Evolutionary conservation across 768 basidiomycete genomes (phyloP), one percentile per base, ranked within the genome.

Genomic region (Leccinum longicurvipes): DNA sequence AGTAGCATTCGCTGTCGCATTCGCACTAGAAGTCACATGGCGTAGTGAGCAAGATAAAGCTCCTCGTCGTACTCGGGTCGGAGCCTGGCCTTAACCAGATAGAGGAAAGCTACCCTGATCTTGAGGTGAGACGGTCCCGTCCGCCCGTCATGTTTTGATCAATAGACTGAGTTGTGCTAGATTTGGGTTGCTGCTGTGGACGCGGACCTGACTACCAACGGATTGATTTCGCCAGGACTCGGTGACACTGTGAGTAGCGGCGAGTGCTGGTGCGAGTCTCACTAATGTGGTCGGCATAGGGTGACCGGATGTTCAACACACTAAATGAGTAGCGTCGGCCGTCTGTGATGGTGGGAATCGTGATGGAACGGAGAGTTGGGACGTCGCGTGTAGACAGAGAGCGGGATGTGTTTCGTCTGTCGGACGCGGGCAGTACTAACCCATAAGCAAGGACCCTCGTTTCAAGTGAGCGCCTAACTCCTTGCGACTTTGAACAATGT

Each of bases 121-220:
- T 98, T 8, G 90, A 98, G 79, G 92, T 89, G 32, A 19, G 39
- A 58, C 27, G 57, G 34, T 34, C 12, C 17, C 15, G 6, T 46
- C 50, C n/a, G 7, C 50, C 14, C 0, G 19, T 21, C 15, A 1
- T n/a, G 28, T n/a, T 0, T 44, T 9, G 31, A 23, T 21, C 8
- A 3, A 24, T 36, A 50, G 42, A 56, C 58, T 36, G 45, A 24
- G 27, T 27, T 25, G 5, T 41, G 19, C 23, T 58, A 95, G 93
- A 86, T 96, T 41, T 96, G 89, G 88, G 86, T 84, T 39, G 91
- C 89, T 19, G 90, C 85, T 1, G 81, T 95, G 11, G 94, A 97
- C 66, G 72, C 84, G 6, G 67, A 77, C 1, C 69, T 98, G 58
- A 94, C 91, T 0, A 44, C 59, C 0, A 80, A 89, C 17, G 96